Conservation (phyloP, 2,329 filamentous ascomycete genomes). For the Ampelomyces quisqualis region DNA sequence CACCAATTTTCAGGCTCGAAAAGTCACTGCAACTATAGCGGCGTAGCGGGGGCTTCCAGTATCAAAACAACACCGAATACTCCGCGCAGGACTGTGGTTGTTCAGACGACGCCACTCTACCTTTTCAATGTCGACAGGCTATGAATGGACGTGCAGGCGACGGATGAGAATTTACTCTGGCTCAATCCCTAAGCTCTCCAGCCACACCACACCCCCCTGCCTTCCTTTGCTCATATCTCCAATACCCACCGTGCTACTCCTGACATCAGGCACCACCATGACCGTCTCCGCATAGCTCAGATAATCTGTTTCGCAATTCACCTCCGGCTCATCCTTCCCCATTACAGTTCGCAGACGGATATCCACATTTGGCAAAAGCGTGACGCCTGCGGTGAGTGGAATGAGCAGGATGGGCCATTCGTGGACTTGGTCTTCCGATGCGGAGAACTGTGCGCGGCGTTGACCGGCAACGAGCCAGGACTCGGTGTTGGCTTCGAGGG, state of each 20-base stretch:
- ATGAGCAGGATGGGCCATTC: constrained; percentile 73
- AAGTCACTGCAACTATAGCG: too few species aligned
- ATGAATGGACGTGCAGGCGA: too few species aligned
- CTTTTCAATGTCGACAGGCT: too few species aligned
- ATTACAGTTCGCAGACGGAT: constrained; percentile 62
- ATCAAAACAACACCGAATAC: too few species aligned
- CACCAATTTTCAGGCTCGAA: too few species aligned
- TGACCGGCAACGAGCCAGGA: constrained; percentile 84
- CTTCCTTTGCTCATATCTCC: constrained; percentile 29
- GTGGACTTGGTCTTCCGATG: constrained; percentile 48
- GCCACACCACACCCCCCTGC: constrained; percentile 31
- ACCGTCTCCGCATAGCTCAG: constrained; percentile 76
- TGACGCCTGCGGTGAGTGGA: constrained; percentile 73
- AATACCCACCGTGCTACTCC: constrained; percentile 59
- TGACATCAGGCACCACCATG: constrained; percentile 69
- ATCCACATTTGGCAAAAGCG: constrained; percentile 78
- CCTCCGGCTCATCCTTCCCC: constrained; percentile 24
- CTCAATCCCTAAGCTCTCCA: constrained; percentile 23
- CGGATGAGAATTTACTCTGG: too few species aligned
- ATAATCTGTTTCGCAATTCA: constrained; percentile 76
- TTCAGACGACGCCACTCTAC: too few species aligned
- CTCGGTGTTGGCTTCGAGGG: constrained; percentile 71
- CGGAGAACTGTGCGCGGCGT: constrained; percentile 74
- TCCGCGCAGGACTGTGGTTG: too few species aligned
- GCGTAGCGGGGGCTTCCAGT: too few species aligned